A percentile compares a stretch with the other conserved stretches of the same genome.
Conservation (phyloP, 805 yeast genomes). For the Torulaspora gathmanii region DNA sequence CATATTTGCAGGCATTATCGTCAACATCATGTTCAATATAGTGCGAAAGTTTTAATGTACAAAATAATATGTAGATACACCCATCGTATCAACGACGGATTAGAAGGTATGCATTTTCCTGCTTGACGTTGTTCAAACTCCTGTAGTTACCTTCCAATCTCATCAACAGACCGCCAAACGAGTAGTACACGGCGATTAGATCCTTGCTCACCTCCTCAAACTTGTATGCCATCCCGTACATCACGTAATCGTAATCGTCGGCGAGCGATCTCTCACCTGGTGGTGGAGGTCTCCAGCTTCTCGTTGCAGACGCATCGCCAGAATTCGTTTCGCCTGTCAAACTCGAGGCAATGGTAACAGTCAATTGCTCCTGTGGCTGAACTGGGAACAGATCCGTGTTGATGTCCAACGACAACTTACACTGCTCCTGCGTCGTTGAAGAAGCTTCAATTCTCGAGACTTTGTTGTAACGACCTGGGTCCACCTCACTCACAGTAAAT, state of each 20-base stretch:
- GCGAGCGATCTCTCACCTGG: conserved; percentile 81
- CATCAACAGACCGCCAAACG: conserved; percentile 92
- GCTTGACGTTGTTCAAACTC: conserved; percentile 80
- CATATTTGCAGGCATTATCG: conserved; percentile 61
- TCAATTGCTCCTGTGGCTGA: conserved; percentile 64
- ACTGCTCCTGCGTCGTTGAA: conserved; percentile 65
- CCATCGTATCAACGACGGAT: conserved; percentile 57
- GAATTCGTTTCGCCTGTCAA: conserved; percentile 45
- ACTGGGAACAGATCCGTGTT: conserved; percentile 92
- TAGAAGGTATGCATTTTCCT: conserved; percentile 86
- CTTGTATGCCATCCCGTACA: conserved; percentile 96
- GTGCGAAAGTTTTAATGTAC: conserved; percentile 36
- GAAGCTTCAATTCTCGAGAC: conserved; percentile 85
- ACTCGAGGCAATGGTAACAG: conserved; percentile 80
- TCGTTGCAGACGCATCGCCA: conserved; percentile 36
- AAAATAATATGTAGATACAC: conserved; percentile 3
- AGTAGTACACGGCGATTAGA: conserved; percentile 80
- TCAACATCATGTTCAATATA: conserved; percentile 65
- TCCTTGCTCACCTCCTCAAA: conserved; percentile 76
- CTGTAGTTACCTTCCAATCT: conserved; percentile 94
- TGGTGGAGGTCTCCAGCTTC: conserved; percentile 56
- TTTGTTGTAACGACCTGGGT: conserved; percentile 85
- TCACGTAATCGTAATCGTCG: conserved; percentile 95
- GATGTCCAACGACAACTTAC: conserved; percentile 80
- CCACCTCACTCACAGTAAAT: conserved; percentile 78